phyloP scores from a whole-genome alignment of 2,329 filamentous ascomycete species.

The Nothopassalora personata region DNA sequence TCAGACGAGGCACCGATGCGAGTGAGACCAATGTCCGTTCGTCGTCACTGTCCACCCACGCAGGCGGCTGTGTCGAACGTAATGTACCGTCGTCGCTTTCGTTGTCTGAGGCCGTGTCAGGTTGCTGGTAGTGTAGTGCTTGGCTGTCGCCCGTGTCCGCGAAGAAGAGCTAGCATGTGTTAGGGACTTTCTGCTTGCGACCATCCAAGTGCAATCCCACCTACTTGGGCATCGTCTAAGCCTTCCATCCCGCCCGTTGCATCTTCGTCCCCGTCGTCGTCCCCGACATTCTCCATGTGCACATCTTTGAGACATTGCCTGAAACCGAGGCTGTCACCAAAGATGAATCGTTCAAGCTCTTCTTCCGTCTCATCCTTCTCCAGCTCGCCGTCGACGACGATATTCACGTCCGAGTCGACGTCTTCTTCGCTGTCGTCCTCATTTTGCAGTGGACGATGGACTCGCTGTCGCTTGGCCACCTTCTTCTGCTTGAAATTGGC shows the following conservation, averaged over 20 bases:
- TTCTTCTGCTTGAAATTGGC: constrained; percentile 15
- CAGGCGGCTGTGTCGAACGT: constrained; percentile 47
- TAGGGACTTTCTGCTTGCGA: constrained; percentile 10
- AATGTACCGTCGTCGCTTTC: constrained; percentile 38
- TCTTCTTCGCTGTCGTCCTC: constrained; percentile 19
- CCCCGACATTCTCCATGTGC: constrained; percentile 37
- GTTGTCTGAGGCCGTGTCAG: constrained; percentile 38
- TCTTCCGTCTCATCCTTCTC: constrained; percentile 30
- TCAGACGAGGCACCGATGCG: constrained; percentile 65
- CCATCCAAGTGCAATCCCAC: constrained; percentile 21
- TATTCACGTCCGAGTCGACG: constrained; percentile 28
- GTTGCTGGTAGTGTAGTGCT: constrained; percentile 32
- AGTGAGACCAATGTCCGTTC: constrained; percentile 81
- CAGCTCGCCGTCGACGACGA: constrained; percentile 24
- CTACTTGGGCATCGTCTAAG: constrained; percentile 67
- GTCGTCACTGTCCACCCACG: constrained; percentile 95
- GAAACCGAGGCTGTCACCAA: constrained; percentile 83
- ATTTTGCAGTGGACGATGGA: constrained; percentile 17
- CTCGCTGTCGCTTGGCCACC: constrained; percentile 6
- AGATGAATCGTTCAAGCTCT: constrained; percentile 66
- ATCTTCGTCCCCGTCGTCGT: constrained; percentile 39
- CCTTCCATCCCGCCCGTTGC: constrained; percentile 48
- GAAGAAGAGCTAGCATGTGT: constrained; percentile 61
- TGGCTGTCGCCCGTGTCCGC: constrained; percentile 61
- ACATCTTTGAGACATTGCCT: constrained; percentile 63